These are phyloP conservation scores for Hypericum perforatum DNA, from an alignment of 345 rosid genomes.

Conservation along the genomic window DNA sequence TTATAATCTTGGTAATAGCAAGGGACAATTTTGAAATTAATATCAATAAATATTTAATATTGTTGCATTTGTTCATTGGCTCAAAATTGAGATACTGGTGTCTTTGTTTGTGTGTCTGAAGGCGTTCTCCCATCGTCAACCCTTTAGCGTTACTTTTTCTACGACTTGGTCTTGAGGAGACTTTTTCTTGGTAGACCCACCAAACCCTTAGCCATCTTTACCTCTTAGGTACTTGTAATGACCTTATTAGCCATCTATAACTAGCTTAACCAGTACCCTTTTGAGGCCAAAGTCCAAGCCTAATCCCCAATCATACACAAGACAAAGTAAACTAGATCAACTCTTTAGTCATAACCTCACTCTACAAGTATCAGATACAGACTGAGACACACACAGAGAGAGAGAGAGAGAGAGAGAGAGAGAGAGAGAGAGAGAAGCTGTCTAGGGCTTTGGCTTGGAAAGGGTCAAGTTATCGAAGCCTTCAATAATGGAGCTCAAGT, in stretches of 20 bases:
- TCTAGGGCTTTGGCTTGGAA: slow-evolving; percentile 8
- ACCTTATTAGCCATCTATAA: slow-evolving; percentile 7
- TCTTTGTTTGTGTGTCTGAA: slow-evolving; percentile 9
- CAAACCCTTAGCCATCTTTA: slow-evolving; percentile 4
- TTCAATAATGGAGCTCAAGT: too few relatives aligned
- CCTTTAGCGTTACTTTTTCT: neutral
- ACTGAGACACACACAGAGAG: too few relatives aligned
- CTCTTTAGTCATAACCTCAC: neutral
- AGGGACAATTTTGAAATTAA: neutral
- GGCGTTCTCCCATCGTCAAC: slow-evolving; percentile 15
- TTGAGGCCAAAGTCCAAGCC: neutral
- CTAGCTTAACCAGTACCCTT: slow-evolving; percentile 17
- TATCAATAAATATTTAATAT: too few relatives aligned
- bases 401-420: neutral
- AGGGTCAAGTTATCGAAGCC: too few relatives aligned
- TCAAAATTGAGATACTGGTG: slow-evolving; percentile 8
- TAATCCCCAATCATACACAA: slow-evolving; percentile 4
- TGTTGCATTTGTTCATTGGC: too few relatives aligned
- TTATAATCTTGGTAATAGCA: slow-evolving; percentile 10
- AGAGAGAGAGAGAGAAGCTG: neutral
- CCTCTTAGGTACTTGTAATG: slow-evolving; percentile 14
- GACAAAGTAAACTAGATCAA: neutral
- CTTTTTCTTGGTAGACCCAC: slow-evolving; percentile 7
- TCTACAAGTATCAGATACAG: too few relatives aligned
- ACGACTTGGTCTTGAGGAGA: slow-evolving; percentile 10